These are phyloP conservation scores for Scutellaria baicalensis DNA, from an alignment of 257 asterid species.

Conservation along the genomic window DNA sequence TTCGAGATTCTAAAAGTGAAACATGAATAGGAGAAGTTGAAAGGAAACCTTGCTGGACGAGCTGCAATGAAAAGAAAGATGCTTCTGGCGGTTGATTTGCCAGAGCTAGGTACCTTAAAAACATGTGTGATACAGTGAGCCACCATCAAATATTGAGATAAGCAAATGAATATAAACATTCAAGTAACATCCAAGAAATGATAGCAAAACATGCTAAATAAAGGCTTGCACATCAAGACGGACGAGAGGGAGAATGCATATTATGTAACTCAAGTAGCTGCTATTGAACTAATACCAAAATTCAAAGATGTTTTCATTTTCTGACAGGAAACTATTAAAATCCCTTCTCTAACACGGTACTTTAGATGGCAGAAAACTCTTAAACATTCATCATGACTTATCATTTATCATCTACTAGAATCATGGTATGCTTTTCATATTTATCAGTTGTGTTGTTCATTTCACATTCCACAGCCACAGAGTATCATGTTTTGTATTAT, in stretches of 20 bases:
- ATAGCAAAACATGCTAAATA: neutral
- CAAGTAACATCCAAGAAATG: neutral
- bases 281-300: neutral
- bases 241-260: neutral
- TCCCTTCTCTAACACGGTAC: neutral
- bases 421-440: neutral
- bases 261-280: constrained; percentile 1
- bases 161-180: neutral
- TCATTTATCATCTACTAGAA: neutral
- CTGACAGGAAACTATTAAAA: neutral
- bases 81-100: constrained; percentile 82
- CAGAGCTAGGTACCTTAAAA: constrained; percentile 61
- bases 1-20: constrained; percentile 66
- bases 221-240: neutral
- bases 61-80: constrained; percentile 66
- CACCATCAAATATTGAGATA: constrained; percentile 7
- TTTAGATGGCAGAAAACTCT: constrained; percentile 7
- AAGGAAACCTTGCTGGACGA: constrained; percentile 44
- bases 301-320: constrained; percentile 3
- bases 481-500: neutral
- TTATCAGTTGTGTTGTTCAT: neutral
- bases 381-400: neutral
- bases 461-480: neutral
- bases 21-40: constrained; percentile 74
- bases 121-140: constrained; percentile 6